A percentile compares a stretch with the other conserved stretches of the same genome.
phyloP scores from a whole-genome alignment of 73 alveolate species.

The Stentor coeruleus region DNA sequence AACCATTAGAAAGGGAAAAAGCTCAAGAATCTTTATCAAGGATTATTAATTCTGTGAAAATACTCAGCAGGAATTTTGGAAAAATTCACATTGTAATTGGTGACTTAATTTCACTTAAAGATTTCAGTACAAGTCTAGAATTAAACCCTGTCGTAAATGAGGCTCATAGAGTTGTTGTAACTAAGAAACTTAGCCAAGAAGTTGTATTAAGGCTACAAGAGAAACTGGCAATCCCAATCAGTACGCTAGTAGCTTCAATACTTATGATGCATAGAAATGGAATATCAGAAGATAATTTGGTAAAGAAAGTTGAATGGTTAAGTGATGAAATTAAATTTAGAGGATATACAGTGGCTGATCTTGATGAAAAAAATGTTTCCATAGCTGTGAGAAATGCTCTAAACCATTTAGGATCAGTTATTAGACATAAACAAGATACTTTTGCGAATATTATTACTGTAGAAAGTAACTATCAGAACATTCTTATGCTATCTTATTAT shows the following conservation, averaged over 20 bases:
- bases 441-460: constrained; percentile 69
- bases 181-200: constrained; percentile 31
- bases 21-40: constrained; percentile 78
- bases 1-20: constrained; percentile 78
- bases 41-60: constrained; percentile 62
- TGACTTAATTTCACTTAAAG: constrained; percentile 58
- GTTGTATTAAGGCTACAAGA: constrained; percentile 41
- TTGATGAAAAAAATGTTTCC: constrained; percentile 35
- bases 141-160: too few species aligned
- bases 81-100: constrained; percentile 66
- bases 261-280: constrained; percentile 81
- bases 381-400: constrained; percentile 51
- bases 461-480: constrained; percentile 68
- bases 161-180: neutral
- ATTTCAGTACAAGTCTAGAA: constrained; percentile 28
- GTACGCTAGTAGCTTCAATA: constrained; percentile 69
- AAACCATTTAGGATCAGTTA: constrained; percentile 34
- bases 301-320: constrained; percentile 68
- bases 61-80: constrained; percentile 73
- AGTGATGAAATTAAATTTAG: constrained; percentile 46
- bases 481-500: constrained; percentile 76
- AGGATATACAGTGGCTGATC: constrained; percentile 52
- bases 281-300: constrained; percentile 68
- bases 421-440: constrained; percentile 59
- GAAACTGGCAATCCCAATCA: constrained; percentile 60